phyloP scores from a whole-genome alignment of 2,329 filamentous ascomycete genomes.

The Alternaria viburni region DNA sequence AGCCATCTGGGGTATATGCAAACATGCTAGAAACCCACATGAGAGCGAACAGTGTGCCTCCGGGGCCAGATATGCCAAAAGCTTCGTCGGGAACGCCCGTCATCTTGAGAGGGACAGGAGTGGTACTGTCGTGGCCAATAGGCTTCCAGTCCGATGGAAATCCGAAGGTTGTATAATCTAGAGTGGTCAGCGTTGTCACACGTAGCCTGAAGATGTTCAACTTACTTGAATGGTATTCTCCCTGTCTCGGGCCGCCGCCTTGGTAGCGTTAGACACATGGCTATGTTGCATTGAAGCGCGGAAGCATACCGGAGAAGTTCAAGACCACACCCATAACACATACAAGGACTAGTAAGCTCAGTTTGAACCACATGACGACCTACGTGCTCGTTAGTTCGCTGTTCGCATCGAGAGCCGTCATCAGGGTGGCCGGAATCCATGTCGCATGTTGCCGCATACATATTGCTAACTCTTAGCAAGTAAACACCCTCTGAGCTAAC shows the following conservation, averaged over 20 bases:
- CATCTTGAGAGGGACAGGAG: slow-evolving; percentile 1
- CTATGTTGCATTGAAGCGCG: neutral
- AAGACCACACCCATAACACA: slow-evolving; percentile 35
- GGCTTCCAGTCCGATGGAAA: slow-evolving; percentile 35
- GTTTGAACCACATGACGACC: slow-evolving; percentile 40
- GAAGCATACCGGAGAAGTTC: slow-evolving; percentile 30
- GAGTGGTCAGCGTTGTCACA: neutral
- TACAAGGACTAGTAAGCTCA: slow-evolving; percentile 33
- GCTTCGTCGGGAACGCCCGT: slow-evolving; percentile 16
- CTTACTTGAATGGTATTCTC: slow-evolving; percentile 19
- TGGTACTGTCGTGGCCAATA: slow-evolving; percentile 22
- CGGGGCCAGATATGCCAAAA: slow-evolving; percentile 29
- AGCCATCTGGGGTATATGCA: neutral
- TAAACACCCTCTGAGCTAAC: neutral
- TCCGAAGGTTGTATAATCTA: slow-evolving; percentile 30
- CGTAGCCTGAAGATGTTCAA: neutral
- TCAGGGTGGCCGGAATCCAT: neutral
- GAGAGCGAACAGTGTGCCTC: slow-evolving; percentile 37
- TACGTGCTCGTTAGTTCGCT: neutral
- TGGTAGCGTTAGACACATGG: neutral
- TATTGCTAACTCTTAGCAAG: neutral
- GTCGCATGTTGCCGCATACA: neutral
- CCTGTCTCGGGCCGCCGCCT: slow-evolving; percentile 15
- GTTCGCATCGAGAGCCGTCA: neutral
- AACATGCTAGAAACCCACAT: slow-evolving; percentile 22